phyloP scores from a whole-genome alignment of 768 basidiomycete genomes.

The Naganishia onofrii region DNA sequence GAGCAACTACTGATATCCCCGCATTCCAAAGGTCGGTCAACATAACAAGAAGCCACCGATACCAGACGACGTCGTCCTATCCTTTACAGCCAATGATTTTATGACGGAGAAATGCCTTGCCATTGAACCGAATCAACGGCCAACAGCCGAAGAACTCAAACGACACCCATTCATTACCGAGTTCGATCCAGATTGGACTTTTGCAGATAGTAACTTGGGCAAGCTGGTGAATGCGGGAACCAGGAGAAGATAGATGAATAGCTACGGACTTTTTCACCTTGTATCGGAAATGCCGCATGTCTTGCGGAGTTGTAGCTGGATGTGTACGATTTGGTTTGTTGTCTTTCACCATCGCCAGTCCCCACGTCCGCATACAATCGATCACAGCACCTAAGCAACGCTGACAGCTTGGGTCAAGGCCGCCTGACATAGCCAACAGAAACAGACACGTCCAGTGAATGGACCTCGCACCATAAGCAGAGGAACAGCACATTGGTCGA shows the following conservation, averaged over 20 bases:
- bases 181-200: slow-evolving; percentile 46
- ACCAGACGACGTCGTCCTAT: slow-evolving; percentile 74
- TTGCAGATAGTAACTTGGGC: slow-evolving; percentile 47
- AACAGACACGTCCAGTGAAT: not conserved
- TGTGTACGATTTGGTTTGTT: no score
- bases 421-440: no score
- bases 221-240: slow-evolving; percentile 39
- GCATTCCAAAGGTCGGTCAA: slow-evolving; percentile 60
- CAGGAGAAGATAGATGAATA: slow-evolving; percentile 12
- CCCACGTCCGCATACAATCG: no score
- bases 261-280: not conserved
- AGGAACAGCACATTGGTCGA: not conserved
- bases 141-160: slow-evolving; percentile 72
- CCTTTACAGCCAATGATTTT: slow-evolving; percentile 77
- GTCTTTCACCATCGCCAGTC: no score
- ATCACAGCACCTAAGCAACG: no score
- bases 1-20: not conserved
- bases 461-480: not conserved
- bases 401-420: no score
- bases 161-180: slow-evolving; percentile 63
- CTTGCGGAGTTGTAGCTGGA: no score
- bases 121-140: slow-evolving; percentile 80
- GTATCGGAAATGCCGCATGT: slow-evolving; percentile 4
- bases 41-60: slow-evolving; percentile 80
- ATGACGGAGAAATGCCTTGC: slow-evolving; percentile 77